Evolutionary conservation across 2,329 filamentous ascomycete species (phyloP).

Genomic region (Cryphonectria carpinicola): DNA sequence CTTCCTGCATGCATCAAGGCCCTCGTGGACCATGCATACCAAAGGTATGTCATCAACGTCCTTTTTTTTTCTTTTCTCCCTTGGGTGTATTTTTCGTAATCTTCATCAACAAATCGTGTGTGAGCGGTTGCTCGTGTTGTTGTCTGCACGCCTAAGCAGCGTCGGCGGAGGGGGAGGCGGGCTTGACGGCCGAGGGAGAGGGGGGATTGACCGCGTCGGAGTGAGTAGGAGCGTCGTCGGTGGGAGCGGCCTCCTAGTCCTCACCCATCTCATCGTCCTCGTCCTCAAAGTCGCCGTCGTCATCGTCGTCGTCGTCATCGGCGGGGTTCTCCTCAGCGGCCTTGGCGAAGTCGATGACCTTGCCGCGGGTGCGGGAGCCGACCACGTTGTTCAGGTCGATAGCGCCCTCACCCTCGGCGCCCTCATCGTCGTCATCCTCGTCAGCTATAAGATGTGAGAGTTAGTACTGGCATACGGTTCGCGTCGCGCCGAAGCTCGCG

Average conservation of each 20-base stretch:
- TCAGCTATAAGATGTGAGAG: slow-evolving; percentile 24
- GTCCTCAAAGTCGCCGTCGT: slow-evolving; percentile 66
- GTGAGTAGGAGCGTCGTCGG: slow-evolving; percentile 11
- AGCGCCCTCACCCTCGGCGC: slow-evolving; percentile 84
- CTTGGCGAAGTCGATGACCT: slow-evolving; percentile 91
- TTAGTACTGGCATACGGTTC: slow-evolving; percentile 28
- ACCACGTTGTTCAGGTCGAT: slow-evolving; percentile 93
- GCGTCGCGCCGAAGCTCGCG: background rate
- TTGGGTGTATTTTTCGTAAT: slow-evolving; percentile 16
- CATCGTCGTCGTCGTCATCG: slow-evolving; percentile 80
- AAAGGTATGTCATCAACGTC: background rate
- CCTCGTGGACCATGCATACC: slow-evolving; percentile 14
- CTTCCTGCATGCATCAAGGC: slow-evolving; percentile 8
- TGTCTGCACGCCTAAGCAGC: slow-evolving; percentile 1
- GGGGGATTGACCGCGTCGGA: slow-evolving; percentile 7
- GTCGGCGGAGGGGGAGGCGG: slow-evolving; percentile 11
- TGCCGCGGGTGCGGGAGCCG: slow-evolving; percentile 86
- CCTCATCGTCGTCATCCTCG: slow-evolving; percentile 66
- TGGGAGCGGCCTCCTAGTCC: slow-evolving; percentile 38
- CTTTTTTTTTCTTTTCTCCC: background rate
- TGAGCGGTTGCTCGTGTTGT: background rate
- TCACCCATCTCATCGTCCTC: slow-evolving; percentile 76
- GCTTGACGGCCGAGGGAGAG: slow-evolving; percentile 9
- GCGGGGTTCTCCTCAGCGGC: slow-evolving; percentile 78
- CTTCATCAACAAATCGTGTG: slow-evolving; percentile 25